phyloP scores from a whole-genome alignment of 1,284 basidiomycete genomes.

The Quambalaria eucalypti region DNA sequence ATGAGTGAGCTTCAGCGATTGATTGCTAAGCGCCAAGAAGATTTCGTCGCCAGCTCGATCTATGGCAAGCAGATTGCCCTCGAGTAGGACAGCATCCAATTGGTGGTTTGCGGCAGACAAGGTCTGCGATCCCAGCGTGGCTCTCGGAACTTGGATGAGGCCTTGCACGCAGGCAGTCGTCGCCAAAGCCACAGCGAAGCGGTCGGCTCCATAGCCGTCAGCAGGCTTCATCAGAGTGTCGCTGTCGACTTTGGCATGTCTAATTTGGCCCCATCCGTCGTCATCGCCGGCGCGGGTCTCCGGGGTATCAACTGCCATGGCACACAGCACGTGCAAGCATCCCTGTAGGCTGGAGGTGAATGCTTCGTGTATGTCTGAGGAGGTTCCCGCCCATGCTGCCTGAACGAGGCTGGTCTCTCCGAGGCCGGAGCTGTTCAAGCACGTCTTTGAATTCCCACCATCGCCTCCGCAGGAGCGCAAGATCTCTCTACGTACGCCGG shows the following conservation, averaged over 20 bases:
- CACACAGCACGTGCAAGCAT: not conserved
- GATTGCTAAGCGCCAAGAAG: not conserved
- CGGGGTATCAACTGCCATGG: not conserved
- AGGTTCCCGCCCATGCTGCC: not conserved
- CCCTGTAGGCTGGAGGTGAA: not conserved
- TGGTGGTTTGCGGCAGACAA: not conserved
- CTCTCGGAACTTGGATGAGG: not conserved
- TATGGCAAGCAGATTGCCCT: conserved; percentile 1
- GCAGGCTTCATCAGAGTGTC: not conserved
- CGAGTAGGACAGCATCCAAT: not conserved
- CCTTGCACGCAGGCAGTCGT: not conserved
- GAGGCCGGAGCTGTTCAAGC: no score
- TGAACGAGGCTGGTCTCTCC: no score
- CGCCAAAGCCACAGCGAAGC: not conserved
- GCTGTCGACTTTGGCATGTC: not conserved
- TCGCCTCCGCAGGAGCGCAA: not conserved
- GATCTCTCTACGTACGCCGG: not conserved
- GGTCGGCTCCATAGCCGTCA: not conserved
- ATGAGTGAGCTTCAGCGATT: not conserved
- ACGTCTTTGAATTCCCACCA: no score
- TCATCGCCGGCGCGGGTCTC: not conserved
- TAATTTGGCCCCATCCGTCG: not conserved
- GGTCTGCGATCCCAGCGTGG: not conserved
- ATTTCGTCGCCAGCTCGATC: not conserved
- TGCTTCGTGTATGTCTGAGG: not conserved